Evolutionary conservation across 352 stramenopile species (phyloP).

Genomic region (Halophytophthora batemanensis): DNA sequence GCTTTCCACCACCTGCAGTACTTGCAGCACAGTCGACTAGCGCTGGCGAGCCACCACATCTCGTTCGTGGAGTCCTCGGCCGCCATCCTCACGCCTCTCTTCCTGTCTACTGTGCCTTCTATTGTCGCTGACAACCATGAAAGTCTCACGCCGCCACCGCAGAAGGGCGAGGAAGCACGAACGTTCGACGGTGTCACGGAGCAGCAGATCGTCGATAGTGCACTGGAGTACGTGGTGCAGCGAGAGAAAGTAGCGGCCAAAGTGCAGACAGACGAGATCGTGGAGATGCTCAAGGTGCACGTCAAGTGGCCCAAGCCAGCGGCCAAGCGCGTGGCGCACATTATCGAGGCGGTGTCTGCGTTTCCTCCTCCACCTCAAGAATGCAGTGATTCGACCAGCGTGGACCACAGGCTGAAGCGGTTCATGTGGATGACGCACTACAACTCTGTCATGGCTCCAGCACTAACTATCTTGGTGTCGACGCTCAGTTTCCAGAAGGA

Average conservation of each 20-base stretch:
- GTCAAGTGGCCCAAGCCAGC: constrained; percentile 73
- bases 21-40: constrained; percentile 46
- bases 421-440: constrained; percentile 74
- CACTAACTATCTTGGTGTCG: constrained; percentile 50
- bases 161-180: background rate
- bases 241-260: constrained; percentile 20
- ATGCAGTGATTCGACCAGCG: constrained; percentile 4
- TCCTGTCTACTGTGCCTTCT: constrained; percentile 23
- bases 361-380: constrained; percentile 31
- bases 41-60: constrained; percentile 40
- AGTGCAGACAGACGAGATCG: constrained; percentile 39
- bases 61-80: constrained; percentile 55
- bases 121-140: constrained; percentile 13
- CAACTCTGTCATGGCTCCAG: constrained; percentile 45
- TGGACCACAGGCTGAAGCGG: constrained; percentile 45
- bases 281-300: constrained; percentile 73
- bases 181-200: constrained; percentile 12
- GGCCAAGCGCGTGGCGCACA: constrained; percentile 60
- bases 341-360: constrained; percentile 55
- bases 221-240: constrained; percentile 28
- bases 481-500: constrained; percentile 12
- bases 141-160: constrained; percentile 1
- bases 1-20: constrained; percentile 34
- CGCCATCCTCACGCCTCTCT: constrained; percentile 50
- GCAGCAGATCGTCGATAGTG: constrained; percentile 37